These are phyloP conservation scores for Fusarium papillatum DNA, from an alignment of 2,329 filamentous ascomycete genomes.

Conservation along the genomic window DNA sequence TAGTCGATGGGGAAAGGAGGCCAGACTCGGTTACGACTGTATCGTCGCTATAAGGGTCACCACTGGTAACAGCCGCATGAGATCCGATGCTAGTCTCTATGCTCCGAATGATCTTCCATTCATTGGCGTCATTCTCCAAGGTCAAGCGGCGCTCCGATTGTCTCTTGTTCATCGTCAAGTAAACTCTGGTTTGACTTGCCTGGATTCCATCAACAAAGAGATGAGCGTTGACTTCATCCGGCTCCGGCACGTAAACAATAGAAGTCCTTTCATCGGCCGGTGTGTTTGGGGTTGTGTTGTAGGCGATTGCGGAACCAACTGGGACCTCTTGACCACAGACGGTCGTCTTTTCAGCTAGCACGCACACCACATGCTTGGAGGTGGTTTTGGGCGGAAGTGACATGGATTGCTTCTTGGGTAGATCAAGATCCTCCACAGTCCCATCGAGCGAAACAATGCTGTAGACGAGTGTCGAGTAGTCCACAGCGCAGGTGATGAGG, in stretches of 20 bases:
- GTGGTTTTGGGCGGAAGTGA: neutral
- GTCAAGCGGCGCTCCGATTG: neutral
- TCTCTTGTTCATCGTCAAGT: neutral
- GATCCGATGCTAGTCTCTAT: neutral
- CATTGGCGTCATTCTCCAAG: neutral
- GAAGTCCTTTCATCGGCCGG: neutral
- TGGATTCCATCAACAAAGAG: neutral
- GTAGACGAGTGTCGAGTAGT: neutral
- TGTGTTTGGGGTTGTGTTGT: neutral
- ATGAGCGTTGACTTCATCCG: neutral
- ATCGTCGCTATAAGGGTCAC: neutral
- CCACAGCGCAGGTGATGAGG: neutral
- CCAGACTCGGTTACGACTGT: neutral
- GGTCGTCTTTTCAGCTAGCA: neutral
- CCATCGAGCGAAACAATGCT: neutral
- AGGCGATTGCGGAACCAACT: neutral
- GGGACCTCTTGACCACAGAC: neutral
- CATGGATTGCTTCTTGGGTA: neutral
- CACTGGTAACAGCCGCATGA: neutral
- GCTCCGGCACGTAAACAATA: neutral
- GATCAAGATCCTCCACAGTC: neutral
- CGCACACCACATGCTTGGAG: neutral
- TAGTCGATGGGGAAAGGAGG: neutral
- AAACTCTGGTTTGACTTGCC: neutral
- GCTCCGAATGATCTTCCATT: neutral